Base-by-base conservation (phyloP, 176 grass and related monocot species). In the Triticum timopheevii region DNA sequence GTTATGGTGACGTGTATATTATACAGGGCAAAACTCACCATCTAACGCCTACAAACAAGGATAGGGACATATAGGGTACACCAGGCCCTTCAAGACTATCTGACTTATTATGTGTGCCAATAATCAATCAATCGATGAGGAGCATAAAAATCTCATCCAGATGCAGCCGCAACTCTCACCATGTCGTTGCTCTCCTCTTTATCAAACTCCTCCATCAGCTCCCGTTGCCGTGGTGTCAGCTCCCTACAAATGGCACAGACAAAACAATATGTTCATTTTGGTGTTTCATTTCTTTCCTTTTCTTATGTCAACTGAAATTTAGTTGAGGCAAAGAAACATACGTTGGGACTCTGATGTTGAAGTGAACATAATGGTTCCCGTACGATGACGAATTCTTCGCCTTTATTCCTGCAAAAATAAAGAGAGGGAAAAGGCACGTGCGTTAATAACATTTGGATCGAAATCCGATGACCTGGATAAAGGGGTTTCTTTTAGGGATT, bases 311-410 rank as follows among this genome's bases (percentile, higher is more conserved):
- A 87, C 27, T 19, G 13, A 23, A 66, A n/a, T 62, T 65, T 40
- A 31, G 61, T 58, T 6, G 62, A 90, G 61, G 72, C 4, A 8
- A 69, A 50, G 50, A 36, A 80, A 66, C 91, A 45, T 89, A 95
- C 95, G 83, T 87, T 65, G 93, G 95, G 73, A 97, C 84, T 79
- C 84, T 90, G 63, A 97, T 81, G 36, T 88, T 91, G 87, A 97
- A 97, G 85, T 97, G 93, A 27, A 97, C 87, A 79, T 95, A 97
- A 36, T 97, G 95, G 73, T 97, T 91, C 70, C 95, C 95, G 8
- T 91, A 93, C 7, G 79, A 52, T 1, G 91, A 27, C 15, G 90
- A 93, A 44, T 88, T 93, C 71, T 77, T 95, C 3, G 80, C 54
- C 85, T 97, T 97, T 92, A 97, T 95, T 87, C 95, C 95, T 97